Percentiles rank a stretch among this genome's conserved stretches.
Evolutionary conservation across 768 basidiomycete genomes (phyloP).

Genomic region (Trametes maxima): DNA sequence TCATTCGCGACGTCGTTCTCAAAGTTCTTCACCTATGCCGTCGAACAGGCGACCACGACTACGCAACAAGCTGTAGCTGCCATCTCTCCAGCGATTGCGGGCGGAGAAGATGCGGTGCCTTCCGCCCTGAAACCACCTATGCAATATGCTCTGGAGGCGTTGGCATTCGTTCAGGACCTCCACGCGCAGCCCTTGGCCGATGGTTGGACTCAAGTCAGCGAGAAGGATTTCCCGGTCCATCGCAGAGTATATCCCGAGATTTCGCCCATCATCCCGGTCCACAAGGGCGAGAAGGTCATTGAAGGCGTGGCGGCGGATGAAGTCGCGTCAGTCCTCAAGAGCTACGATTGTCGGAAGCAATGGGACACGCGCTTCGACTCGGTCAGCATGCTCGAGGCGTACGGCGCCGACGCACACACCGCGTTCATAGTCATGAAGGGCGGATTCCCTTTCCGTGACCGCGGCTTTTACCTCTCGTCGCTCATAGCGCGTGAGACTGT

Average conservation of each 20-base stretch:
- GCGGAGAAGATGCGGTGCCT: constrained; percentile 44
- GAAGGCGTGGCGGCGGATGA: constrained; percentile 95
- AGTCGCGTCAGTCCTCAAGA: constrained; percentile 70
- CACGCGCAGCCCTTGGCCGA: constrained; percentile 55
- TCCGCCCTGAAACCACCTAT: constrained; percentile 68
- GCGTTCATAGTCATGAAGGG: constrained; percentile 73
- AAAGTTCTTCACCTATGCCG: constrained; percentile 71
- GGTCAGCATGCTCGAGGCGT: constrained; percentile 70
- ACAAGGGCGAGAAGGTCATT: constrained; percentile 88
- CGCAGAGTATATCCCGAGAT: constrained; percentile 76
- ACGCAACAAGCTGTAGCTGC: constrained; percentile 81
- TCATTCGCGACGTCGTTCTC: constrained; percentile 69
- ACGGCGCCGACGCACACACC: constrained; percentile 73
- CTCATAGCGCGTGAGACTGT: constrained; percentile 57
- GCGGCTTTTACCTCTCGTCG: constrained; percentile 84
- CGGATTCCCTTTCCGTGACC: constrained; percentile 87
- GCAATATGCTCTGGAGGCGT: constrained; percentile 80
- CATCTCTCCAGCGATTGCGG: constrained; percentile 58
- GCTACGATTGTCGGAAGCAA: constrained; percentile 68
- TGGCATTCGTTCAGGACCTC: constrained; percentile 77
- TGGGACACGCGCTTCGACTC: constrained; percentile 90
- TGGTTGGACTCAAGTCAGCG: constrained; percentile 78
- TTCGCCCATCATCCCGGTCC: constrained; percentile 79
- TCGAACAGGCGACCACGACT: constrained; percentile 72
- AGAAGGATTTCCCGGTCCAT: constrained; percentile 76